Conservation (phyloP, 177 flowering plant genomes). For the Vitis hybrid region DNA sequence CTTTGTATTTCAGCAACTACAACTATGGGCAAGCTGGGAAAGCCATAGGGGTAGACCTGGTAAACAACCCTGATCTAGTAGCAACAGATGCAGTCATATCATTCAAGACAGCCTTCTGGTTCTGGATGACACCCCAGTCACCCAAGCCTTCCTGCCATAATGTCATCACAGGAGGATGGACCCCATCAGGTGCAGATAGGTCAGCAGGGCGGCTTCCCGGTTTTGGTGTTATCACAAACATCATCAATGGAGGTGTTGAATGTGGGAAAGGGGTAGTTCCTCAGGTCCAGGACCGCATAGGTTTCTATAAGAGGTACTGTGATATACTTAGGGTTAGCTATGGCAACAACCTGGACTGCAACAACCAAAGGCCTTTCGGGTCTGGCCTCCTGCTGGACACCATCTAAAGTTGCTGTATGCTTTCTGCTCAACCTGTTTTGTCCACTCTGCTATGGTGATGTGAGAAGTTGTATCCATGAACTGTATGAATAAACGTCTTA, state of each 20-base stretch:
- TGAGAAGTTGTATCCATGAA: too few relatives aligned
- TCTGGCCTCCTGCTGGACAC: slow-evolving; percentile 3
- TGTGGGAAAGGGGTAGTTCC: slow-evolving; percentile 17
- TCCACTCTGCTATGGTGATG: too few relatives aligned
- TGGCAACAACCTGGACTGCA: slow-evolving; percentile 24
- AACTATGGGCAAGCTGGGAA: slow-evolving; percentile 29
- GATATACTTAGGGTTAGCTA: slow-evolving; percentile 14
- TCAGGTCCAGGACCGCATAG: slow-evolving; percentile 7
- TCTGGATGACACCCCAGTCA: slow-evolving; percentile 35
- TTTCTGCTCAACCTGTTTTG: too few relatives aligned
- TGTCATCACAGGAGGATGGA: slow-evolving; percentile 24
- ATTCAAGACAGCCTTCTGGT: slow-evolving; percentile 40
- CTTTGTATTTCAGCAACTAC: slow-evolving; percentile 23
- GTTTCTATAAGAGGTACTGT: slow-evolving; percentile 20
- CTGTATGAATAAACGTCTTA: too few relatives aligned
- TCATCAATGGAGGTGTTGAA: slow-evolving; percentile 33
- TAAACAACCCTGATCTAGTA: slow-evolving; percentile 29
- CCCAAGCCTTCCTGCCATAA: slow-evolving; percentile 34
- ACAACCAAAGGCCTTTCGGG: slow-evolving; percentile 19
- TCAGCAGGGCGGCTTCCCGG: slow-evolving; percentile 20
- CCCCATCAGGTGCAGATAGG: slow-evolving; percentile 9
- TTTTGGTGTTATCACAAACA: slow-evolving; percentile 27
- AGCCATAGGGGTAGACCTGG: slow-evolving; percentile 20
- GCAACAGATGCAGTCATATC: slow-evolving; percentile 23
- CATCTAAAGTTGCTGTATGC: not conserved